These are phyloP conservation scores for Phytophthora brassicae DNA, from an alignment of 352 stramenopile species.

Conservation along the genomic window DNA sequence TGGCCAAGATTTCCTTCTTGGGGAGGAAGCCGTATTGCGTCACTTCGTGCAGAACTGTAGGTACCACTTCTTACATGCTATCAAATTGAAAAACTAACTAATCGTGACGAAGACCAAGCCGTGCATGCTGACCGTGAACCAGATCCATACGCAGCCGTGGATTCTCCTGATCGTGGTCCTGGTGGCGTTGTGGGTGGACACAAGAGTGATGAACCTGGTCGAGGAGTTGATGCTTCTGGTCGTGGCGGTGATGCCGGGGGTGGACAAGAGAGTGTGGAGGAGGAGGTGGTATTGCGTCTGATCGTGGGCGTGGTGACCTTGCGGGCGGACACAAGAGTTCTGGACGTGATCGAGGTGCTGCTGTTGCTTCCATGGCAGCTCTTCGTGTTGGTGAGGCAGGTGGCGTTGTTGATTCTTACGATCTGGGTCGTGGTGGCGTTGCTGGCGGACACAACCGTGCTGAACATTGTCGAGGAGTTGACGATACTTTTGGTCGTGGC, in stretches of 20 bases:
- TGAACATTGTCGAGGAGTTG: too few relatives aligned
- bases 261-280: too few relatives aligned
- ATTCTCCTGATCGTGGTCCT: not conserved
- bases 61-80: not conserved
- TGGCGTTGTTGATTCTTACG: too few relatives aligned
- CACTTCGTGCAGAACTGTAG: not conserved
- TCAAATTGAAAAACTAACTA: not conserved
- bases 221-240: not conserved
- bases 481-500: too few relatives aligned
- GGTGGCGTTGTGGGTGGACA: not conserved
- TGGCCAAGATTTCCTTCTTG: slow-evolving; percentile 10
- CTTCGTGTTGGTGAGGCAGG: not conserved
- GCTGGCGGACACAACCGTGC: too few relatives aligned
- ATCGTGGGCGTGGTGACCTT: not conserved
- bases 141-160: not conserved
- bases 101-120: not conserved
- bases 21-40: not conserved
- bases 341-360: not conserved
- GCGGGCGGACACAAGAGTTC: not conserved
- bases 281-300: too few relatives aligned
- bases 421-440: too few relatives aligned
- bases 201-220: not conserved
- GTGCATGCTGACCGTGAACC: not conserved
- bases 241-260: too few relatives aligned
- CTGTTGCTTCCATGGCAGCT: too few relatives aligned